Evolutionary conservation across 768 basidiomycete species (phyloP), one percentile per base, ranked within the genome.

Genomic region (Termitomyces sp.): DNA sequence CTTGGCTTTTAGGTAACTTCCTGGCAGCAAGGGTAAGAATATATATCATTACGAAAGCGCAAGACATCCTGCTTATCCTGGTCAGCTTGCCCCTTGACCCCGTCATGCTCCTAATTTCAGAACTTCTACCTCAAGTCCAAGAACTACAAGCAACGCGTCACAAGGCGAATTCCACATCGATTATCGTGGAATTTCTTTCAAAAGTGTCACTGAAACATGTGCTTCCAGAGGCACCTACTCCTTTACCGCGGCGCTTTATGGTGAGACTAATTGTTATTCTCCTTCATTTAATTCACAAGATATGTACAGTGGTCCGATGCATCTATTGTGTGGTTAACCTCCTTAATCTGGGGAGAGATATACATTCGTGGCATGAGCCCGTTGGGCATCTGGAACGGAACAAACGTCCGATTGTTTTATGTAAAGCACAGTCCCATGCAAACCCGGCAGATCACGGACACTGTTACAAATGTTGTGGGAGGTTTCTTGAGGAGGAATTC

Each of bases 291-390:
- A 60, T 37, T 64, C 34, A 57, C 45, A 57, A 53, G 10, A 20
- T 48, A 18, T 39, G 10, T 33, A 22, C 56, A 95, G 92, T 97
- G 95, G 95, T 91, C 94, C 13, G 91, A 95, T 63, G 88, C 92
- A 1, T 95, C 93, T 2, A 79, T 90, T 58, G 82, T 95, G 18
- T 98, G 97, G 96, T 79, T 96, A 37, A 91, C 94, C 4, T 94
- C 92, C 1, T 74, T 98, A 53, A 87, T 95, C 22, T 99, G 96
- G 95, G 95, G 97, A 40, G 93, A 95, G 68, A 83, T 96, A 20
- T 99, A 95, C 68, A 89, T 97, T 22, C 87, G 89, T 47, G 90
- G 88, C 5, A 90, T 95, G 85, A 84, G 87, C 1, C 89, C 90
- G 1, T 76, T 94, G 24, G 92, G 91, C 13, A 85, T 95, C 43